Base-by-base conservation (phyloP, 345 rosid genomes). In the Gossypium longicalyx region DNA sequence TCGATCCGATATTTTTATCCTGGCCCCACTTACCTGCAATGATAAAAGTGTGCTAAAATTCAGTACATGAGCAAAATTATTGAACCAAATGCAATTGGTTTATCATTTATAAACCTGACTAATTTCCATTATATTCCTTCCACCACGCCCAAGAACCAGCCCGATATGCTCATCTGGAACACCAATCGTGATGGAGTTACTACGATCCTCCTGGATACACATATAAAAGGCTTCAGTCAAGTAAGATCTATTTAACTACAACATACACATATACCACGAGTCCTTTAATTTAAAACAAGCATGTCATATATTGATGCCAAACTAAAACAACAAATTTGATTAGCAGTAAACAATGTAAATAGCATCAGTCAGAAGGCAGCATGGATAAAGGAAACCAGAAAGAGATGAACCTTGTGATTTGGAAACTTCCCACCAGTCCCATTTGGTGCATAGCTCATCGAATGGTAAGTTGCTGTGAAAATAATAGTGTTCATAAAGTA, bases 131-230 rank as follows among this genome's bases (percentile, higher is more conserved):
- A 96, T 89, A 80, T 89, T 93, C 85, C 97, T 88, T 81, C 99
- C 99, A 78, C 97, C 98, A 41, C 98, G 97, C 53, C 99, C 99
- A 82, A 96, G 94, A 80, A 96, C 91, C 81, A 96, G 67, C 23
- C 99, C 99, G 27, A 96, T 87, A 84, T 90, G 97, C 77, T 85
- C 99, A 82, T 96, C 99, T 5, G 97, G 81, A 69, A 96, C 89
- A 59, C 97, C 99, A 56, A 96, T 87, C 23, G 93, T 96, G 85
- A 90, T 76, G 8, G 95, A 88, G 75, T 80, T 85, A 59, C 84
- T 83, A 47, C 73, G 84, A 63, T 96, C 98, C 73, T 93, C 99
- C 99, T 96, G 84, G 22, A 84, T 56, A 77, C 78, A 72, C 72
- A 74, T 29, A 76, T 12, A 61, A 65, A 76, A 48, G 57, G 51